These are phyloP conservation scores for Botrytis byssoidea DNA, from an alignment of 2,329 filamentous ascomycete species.

Conservation along the genomic window DNA sequence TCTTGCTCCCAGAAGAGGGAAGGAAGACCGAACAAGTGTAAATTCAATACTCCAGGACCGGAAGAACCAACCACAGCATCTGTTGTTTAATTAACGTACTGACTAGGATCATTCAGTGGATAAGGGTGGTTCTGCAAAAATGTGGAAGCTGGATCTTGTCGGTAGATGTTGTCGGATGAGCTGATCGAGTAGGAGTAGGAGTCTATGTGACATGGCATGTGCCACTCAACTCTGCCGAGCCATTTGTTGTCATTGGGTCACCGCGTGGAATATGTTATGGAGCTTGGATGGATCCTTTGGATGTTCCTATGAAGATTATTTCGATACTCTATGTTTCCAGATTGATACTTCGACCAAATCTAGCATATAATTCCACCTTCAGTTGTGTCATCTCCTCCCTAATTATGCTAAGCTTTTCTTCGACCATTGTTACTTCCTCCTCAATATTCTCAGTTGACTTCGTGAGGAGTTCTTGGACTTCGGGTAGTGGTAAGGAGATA, in stretches of 20 bases:
- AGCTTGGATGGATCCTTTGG: slow-evolving; percentile 16
- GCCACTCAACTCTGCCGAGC: slow-evolving; percentile 4
- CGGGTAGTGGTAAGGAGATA: slow-evolving; percentile 77
- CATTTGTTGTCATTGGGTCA: not conserved
- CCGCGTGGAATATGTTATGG: not conserved
- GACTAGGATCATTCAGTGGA: not conserved
- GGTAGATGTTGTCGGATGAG: not conserved
- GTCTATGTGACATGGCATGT: not conserved
- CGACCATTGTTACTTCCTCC: slow-evolving; percentile 69
- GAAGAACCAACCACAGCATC: too few species aligned
- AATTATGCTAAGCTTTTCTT: slow-evolving; percentile 71
- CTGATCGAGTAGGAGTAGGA: not conserved
- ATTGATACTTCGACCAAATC: slow-evolving; percentile 97
- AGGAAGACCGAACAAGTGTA: not conserved
- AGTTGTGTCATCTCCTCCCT: slow-evolving; percentile 85
- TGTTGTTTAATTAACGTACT: not conserved
- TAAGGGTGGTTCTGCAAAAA: not conserved
- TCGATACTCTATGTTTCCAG: slow-evolving; percentile 68
- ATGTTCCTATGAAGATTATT: slow-evolving; percentile 30
- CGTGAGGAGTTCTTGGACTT: slow-evolving; percentile 83
- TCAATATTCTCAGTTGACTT: slow-evolving; percentile 72
- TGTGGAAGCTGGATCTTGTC: not conserved
- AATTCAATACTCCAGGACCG: not conserved
- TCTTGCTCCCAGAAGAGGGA: not conserved
- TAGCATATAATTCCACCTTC: slow-evolving; percentile 89